Conservation (phyloP, 306 rosid species). For the Castanea mollissima region DNA sequence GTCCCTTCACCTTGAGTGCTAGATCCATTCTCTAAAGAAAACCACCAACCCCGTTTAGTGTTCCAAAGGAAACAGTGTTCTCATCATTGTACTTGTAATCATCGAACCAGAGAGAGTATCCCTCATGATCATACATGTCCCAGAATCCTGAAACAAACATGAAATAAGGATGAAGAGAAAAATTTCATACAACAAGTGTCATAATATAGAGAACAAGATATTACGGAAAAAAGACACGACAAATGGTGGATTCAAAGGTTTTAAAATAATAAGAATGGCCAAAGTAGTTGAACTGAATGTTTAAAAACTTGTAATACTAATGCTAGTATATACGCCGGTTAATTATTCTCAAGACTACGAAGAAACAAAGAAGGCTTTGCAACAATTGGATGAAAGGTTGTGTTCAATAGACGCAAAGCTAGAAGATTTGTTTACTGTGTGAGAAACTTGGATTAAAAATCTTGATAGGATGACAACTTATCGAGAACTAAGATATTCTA, state of each 20-base stretch:
- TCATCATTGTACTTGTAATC: conserved; percentile 91
- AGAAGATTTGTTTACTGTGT: too few species aligned
- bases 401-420: too few species aligned
- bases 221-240: neutral
- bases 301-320: too few species aligned
- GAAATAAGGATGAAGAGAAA: neutral
- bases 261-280: neutral
- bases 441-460: too few species aligned
- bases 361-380: too few species aligned
- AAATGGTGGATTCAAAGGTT: neutral
- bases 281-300: neutral
- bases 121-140: conserved; percentile 95
- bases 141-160: conserved; percentile 62
- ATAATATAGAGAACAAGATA: neutral
- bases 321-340: too few species aligned
- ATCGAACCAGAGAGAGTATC: conserved; percentile 93
- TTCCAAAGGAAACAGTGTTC: conserved; percentile 80
- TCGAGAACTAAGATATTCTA: too few species aligned
- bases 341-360: too few species aligned
- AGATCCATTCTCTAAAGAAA: conserved; percentile 93
- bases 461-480: too few species aligned
- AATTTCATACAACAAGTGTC: neutral
- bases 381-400: too few species aligned
- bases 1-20: conserved; percentile 87
- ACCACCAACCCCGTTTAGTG: conserved; percentile 80